Conservation (phyloP, 306 rosid species). For the Sophora flavescens region DNA sequence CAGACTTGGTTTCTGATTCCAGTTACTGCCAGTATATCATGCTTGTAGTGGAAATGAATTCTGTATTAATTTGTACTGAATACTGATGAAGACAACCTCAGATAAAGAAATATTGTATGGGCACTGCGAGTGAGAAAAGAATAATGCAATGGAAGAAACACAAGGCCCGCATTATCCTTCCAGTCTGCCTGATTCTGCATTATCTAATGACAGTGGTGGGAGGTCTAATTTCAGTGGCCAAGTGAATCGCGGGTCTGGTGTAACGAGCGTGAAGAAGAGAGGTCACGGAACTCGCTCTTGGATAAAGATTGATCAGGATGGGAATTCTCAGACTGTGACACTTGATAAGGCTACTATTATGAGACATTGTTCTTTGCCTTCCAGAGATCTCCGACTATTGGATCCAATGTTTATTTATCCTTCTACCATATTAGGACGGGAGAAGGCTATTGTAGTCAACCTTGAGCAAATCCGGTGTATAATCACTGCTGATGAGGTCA, state of each 20-base stretch:
- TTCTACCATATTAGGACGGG: conserved; percentile 86
- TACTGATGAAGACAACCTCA: conserved; percentile 17
- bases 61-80: conserved; percentile 22
- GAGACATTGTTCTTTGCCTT: conserved; percentile 90
- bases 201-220: conserved; percentile 40
- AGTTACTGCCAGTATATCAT: conserved; percentile 13
- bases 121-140: conserved; percentile 36
- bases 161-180: conserved; percentile 47
- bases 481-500: conserved; percentile 91
- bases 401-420: conserved; percentile 95
- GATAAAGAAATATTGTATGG: conserved; percentile 29
- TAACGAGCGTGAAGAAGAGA: conserved; percentile 80
- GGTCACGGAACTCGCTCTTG: conserved; percentile 97
- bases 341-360: conserved; percentile 95
- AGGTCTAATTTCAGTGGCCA: conserved; percentile 48
- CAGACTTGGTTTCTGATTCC: conserved; percentile 14
- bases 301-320: conserved; percentile 79
- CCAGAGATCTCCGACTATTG: conserved; percentile 91
- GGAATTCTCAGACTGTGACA: conserved; percentile 65
- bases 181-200: conserved; percentile 47
- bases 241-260: conserved; percentile 52
- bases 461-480: conserved; percentile 96
- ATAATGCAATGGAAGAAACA: conserved; percentile 60
- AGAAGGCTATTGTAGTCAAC: conserved; percentile 91
- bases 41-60: conserved; percentile 40